Evolutionary conservation across 1,139 yeast genomes (phyloP).

Genomic region (Candida gigantensis): DNA sequence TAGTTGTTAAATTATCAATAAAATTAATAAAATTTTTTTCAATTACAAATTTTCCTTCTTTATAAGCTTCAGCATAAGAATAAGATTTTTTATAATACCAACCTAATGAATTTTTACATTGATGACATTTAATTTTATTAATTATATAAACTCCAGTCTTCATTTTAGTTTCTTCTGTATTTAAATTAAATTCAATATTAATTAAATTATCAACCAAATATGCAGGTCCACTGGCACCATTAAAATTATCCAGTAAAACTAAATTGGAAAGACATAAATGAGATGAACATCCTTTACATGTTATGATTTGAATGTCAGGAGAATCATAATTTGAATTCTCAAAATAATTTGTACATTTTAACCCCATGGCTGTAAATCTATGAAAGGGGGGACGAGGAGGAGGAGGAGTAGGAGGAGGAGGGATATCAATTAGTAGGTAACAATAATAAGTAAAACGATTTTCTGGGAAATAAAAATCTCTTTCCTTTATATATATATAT

Average conservation of each 20-base stretch:
- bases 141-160: constrained; percentile 71
- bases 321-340: constrained; percentile 36
- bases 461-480: too few species aligned
- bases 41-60: constrained; percentile 77
- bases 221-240: constrained; percentile 56
- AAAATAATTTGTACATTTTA: constrained; percentile 40
- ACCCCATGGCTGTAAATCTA: constrained; percentile 29
- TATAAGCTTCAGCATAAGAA: constrained; percentile 58
- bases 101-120: constrained; percentile 64
- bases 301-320: constrained; percentile 42
- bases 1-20: constrained; percentile 29
- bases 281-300: constrained; percentile 53
- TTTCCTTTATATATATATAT: too few species aligned
- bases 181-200: constrained; percentile 37
- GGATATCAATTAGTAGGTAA: too few species aligned
- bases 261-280: constrained; percentile 52
- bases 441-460: too few species aligned
- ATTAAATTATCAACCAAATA: constrained; percentile 51
- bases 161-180: constrained; percentile 50
- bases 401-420: constrained; percentile 3
- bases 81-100: constrained; percentile 76
- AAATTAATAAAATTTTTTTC: constrained; percentile 40
- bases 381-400: neutral
- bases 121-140: constrained; percentile 64
- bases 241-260: constrained; percentile 51